These are phyloP conservation scores for Metarhizium humberi DNA, from an alignment of 2,329 filamentous ascomycete species.

Conservation along the genomic window DNA sequence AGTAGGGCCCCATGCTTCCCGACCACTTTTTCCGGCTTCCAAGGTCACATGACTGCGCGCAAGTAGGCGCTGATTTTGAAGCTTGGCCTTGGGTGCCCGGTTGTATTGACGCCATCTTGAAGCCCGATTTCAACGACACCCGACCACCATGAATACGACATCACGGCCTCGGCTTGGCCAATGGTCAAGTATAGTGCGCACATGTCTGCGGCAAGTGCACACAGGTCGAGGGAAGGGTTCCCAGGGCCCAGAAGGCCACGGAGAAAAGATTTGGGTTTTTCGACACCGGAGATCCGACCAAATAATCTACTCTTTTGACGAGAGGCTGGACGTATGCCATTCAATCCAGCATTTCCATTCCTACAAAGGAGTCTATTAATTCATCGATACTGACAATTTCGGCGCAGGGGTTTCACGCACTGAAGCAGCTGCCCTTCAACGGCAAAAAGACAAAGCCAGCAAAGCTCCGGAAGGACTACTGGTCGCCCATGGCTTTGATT, in stretches of 20 bases:
- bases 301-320: slow-evolving; percentile 42
- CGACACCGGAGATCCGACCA: slow-evolving; percentile 39
- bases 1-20: background rate
- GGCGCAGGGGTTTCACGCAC: slow-evolving; percentile 29
- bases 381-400: no score
- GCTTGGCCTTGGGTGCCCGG: background rate
- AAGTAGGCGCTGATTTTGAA: slow-evolving; percentile 10
- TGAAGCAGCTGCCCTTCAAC: slow-evolving; percentile 53
- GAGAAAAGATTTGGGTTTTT: slow-evolving; percentile 50
- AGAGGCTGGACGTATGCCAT: slow-evolving; percentile 34
- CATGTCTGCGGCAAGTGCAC: slow-evolving; percentile 31
- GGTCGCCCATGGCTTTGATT: slow-evolving; percentile 52
- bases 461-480: slow-evolving; percentile 58
- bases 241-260: slow-evolving; percentile 31
- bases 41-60: slow-evolving; percentile 16
- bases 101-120: background rate
- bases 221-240: slow-evolving; percentile 16
- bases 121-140: background rate
- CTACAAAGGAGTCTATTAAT: background rate
- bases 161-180: slow-evolving; percentile 26
- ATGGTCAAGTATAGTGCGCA: slow-evolving; percentile 32
- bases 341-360: background rate
- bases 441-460: slow-evolving; percentile 58
- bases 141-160: slow-evolving; percentile 27
- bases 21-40: background rate